Base-by-base conservation (phyloP, 1,139 yeast species). In the Lodderomyces jiufengensis region DNA sequence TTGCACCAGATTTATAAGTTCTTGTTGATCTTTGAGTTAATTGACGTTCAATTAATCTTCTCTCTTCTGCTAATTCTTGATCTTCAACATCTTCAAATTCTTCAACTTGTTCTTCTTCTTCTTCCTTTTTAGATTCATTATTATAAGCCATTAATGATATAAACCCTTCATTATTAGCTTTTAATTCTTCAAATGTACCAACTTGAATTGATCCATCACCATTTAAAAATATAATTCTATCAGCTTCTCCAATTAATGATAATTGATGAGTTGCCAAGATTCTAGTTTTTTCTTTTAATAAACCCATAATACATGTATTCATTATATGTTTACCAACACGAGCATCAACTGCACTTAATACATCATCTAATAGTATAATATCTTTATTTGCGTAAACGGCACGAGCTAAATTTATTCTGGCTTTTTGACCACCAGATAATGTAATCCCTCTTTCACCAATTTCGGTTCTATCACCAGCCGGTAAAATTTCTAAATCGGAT, bases 401-500 rank as follows among this genome's bases (percentile, higher is more conserved):
- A 44, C 76, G 55, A 2, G 75, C 76, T 35, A 70, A 55, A 43
- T 63, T 68, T 32, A 70, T 59, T 42, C 76, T 52, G 0, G 76
- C 75, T 47, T 70, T 70, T 47, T 70, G 76, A 13, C 76, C 76
- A 16, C 76, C 76, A 5, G 73, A 67, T 26, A 70, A 54, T 0
- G 75, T 70, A 31, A 70, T 65, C 33, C 76, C 76, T 38, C 71
- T 52, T 44, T 70, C 76, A 30, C 76, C 76, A 38, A 70, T 66
- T 49, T 67, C 74, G 3, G 76, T 70, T 29, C 49, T 39, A 39
- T 70, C 76, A 14, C 73, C 74, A 29, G 66, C 70, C 3, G 70
- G 65, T 23, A 69, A 51, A 27, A 55, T 57, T 31, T 59, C 57
- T 29, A 70, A 54, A 49, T 68, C 73, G 23, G 56, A 54, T 38